Evolutionary conservation across 257 asterid genomes (phyloP).

Genomic region (Solanum sitiens): DNA sequence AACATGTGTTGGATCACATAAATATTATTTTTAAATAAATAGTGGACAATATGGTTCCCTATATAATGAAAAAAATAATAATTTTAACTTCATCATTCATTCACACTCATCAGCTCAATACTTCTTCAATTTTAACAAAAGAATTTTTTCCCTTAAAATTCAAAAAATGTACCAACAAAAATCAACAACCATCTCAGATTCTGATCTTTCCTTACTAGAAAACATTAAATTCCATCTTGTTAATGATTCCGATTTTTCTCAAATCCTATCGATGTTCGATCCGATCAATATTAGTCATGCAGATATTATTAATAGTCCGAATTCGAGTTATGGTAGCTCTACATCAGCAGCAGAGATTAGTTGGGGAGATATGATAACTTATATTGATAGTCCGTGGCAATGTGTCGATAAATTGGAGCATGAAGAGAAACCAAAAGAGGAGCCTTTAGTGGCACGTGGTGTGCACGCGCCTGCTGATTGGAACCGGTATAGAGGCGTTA

Average conservation of each 20-base stretch:
- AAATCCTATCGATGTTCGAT: not conserved
- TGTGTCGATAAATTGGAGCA: not conserved
- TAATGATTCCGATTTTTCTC: slow-evolving; percentile 5
- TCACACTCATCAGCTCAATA: not conserved
- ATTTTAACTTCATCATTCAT: not conserved
- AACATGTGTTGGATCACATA: not conserved
- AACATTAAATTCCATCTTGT: slow-evolving; percentile 10
- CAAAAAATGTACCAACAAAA: slow-evolving; percentile 5
- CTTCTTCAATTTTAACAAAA: not conserved
- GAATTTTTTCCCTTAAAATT: not conserved
- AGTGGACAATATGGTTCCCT: not conserved
- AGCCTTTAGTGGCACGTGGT: not conserved
- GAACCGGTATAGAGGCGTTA: slow-evolving; percentile 37
- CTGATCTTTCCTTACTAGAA: slow-evolving; percentile 3
- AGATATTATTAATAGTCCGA: not conserved
- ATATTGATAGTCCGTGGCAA: not conserved
- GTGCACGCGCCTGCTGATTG: slow-evolving; percentile 10
- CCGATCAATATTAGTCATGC: not conserved
- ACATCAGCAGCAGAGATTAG: not conserved
- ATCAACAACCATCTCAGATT: not conserved
- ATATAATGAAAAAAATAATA: not conserved
- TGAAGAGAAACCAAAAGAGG: not conserved
- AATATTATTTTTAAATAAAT: not conserved
- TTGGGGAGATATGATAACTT: not conserved
- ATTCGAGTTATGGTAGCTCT: not conserved